A percentile compares a stretch with the other conserved stretches of the same genome.
Evolutionary conservation across 2,329 filamentous ascomycete species (phyloP).

Genomic region (Claviceps paspali): DNA sequence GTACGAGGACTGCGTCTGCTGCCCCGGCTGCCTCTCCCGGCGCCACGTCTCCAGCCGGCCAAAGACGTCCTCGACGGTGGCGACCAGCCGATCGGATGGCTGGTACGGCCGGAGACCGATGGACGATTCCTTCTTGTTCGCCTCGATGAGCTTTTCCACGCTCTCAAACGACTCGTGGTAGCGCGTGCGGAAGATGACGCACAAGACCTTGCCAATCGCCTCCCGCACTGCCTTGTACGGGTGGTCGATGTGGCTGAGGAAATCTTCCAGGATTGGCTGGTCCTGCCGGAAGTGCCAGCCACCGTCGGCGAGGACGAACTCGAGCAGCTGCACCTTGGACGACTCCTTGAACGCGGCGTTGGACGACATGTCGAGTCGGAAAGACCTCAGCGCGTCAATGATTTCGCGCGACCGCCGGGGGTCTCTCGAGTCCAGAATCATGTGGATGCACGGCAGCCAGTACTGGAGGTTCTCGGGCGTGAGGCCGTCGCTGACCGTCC

Average conservation of each 20-base stretch:
- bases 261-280: slow-evolving; percentile 76
- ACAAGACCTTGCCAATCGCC: slow-evolving; percentile 79
- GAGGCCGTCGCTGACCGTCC: slow-evolving; percentile 77
- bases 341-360: slow-evolving; percentile 99
- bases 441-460: slow-evolving; percentile 87
- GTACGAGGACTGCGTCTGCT: slow-evolving; percentile 87
- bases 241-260: slow-evolving; percentile 83
- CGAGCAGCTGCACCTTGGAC: slow-evolving; percentile 82
- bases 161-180: slow-evolving; percentile 90
- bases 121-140: slow-evolving; percentile 65
- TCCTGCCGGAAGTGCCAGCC: slow-evolving; percentile 95
- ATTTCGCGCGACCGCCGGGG: slow-evolving; percentile 77
- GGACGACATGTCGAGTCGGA: slow-evolving; percentile 83
- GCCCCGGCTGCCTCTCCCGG: slow-evolving; percentile 65
- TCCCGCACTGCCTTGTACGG: slow-evolving; percentile 96
- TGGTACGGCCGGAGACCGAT: slow-evolving; percentile 75
- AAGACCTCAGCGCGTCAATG: slow-evolving; percentile 65
- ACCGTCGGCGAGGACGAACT: slow-evolving; percentile 71
- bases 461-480: slow-evolving; percentile 91
- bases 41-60: slow-evolving; percentile 74
- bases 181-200: slow-evolving; percentile 74
- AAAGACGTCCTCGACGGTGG: slow-evolving; percentile 63
- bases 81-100: slow-evolving; percentile 57
- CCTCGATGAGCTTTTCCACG: slow-evolving; percentile 57
- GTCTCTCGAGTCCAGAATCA: slow-evolving; percentile 78